Evolutionary conservation across 179 eudicot genomes (phyloP), one percentile per base, ranked within the genome.

Genomic region (Dionaea muscipula): DNA sequence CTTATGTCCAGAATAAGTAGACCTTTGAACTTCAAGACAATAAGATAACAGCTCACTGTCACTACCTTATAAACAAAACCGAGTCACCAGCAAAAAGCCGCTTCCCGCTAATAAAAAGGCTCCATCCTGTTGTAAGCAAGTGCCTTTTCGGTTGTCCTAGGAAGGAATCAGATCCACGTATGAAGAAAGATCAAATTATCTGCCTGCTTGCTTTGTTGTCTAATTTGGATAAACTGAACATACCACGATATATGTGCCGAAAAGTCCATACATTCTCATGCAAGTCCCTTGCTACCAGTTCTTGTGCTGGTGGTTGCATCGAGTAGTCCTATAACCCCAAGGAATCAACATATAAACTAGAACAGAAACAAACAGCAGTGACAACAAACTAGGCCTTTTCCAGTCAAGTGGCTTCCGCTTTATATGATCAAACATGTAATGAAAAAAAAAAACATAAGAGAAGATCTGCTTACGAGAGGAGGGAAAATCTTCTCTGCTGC

Each of bases 261-360:
- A 91, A 91, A 55, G 86, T 91, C 98, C 98, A 91, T 22, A 64
- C 62, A 57, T 41, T 84, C 45, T 91, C 96, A 63, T 91, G 98
- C 73, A 91, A 75, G 71, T 91, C 98, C 74, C 84, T 79, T 57
- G 96, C 96, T 43, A 66, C 72, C 44, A 91, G 78, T 68, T 91
- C 98, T 79, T 91, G 98, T 39, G 94, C 93, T 70, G 98, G 98
- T 51, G 98, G 98, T 75, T 86, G 95, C 94, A 82, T 69, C 16
- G 84, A 56, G 71, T 75, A 91, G 74, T 91, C 98, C 98, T 91
- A 65, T 31, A 64, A n/a, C 48, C 37, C 26, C 59, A 55, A 47
- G 54, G 40, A 55, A 57, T 43, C 18, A 40, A 57, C 57, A 46
- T 51, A 64, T 56, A 56, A 9, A 18, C 58, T 45, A 37, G 45